These are phyloP conservation scores for Plantago rigida DNA, from an alignment of 305 asterid genomes.

Conservation along the genomic window DNA sequence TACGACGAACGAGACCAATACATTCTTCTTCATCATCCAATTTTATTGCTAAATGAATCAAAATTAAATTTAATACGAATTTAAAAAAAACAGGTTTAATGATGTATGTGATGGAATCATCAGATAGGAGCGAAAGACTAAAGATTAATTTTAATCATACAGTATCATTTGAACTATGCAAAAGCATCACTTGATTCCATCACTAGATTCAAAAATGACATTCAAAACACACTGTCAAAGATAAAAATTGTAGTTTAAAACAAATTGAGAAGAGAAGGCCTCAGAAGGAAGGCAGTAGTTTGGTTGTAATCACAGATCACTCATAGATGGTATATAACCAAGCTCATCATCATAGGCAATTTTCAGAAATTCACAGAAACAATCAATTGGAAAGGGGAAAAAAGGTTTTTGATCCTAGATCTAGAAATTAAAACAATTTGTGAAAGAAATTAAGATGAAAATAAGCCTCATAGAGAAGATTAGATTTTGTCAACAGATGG, in stretches of 20 bases:
- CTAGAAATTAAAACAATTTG: not conserved
- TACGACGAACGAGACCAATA: conserved; percentile 81
- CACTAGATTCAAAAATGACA: too few species aligned
- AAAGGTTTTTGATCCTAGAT: not conserved
- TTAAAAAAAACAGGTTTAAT: too few species aligned
- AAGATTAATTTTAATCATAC: conserved; percentile 37
- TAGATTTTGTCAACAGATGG: conserved; percentile 42
- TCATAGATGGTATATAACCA: conserved; percentile 29
- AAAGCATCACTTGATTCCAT: conserved; percentile 50
- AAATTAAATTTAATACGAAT: too few species aligned
- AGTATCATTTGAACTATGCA: conserved; percentile 78
- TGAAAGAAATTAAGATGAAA: not conserved
- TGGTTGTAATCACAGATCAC: conserved; percentile 31
- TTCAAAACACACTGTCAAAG: too few species aligned
- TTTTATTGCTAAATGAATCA: too few species aligned
- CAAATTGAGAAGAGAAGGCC: conserved; percentile 16
- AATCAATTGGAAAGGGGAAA: not conserved
- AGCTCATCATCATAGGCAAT: conserved; percentile 26
- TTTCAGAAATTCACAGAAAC: not conserved
- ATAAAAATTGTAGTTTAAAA: too few species aligned
- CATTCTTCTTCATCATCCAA: conserved; percentile 27
- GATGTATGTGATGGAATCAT: conserved; percentile 27
- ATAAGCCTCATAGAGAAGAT: conserved; percentile 64
- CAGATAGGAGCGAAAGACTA: conserved; percentile 97
- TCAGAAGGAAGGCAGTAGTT: conserved; percentile 69